A percentile compares a stretch with the other conserved stretches of the same genome.
phyloP scores from a whole-genome alignment of 306 rosid species.

The Dryas alaskensis region DNA sequence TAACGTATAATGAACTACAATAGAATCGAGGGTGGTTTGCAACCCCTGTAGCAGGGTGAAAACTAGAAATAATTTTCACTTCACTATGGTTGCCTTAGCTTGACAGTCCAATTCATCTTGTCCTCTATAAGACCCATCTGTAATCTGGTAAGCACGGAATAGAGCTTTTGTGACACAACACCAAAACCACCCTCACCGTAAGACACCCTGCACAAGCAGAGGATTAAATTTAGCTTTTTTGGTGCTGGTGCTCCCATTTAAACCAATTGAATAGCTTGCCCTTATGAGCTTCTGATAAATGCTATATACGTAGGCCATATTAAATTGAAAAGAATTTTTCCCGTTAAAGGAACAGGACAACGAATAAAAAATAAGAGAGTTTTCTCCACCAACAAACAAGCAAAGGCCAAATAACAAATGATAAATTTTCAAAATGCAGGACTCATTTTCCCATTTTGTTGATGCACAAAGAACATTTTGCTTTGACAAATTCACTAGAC shows the following conservation, averaged over 20 bases:
- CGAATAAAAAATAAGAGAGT: neutral
- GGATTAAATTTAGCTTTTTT: conserved; percentile 1
- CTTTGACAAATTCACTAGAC: neutral
- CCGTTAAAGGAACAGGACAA: neutral
- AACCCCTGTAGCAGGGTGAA: neutral
- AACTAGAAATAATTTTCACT: neutral
- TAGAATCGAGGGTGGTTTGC: neutral
- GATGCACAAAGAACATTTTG: conserved; percentile 19
- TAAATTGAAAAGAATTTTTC: neutral
- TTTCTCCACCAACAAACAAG: neutral
- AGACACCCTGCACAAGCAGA: conserved; percentile 49
- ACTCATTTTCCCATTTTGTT: neutral
- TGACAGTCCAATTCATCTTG: conserved; percentile 86
- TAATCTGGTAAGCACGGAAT: conserved; percentile 70
- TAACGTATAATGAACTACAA: neutral
- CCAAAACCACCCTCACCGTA: conserved; percentile 66
- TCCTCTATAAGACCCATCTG: conserved; percentile 93
- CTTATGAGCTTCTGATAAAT: neutral
- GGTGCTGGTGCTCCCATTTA: neutral
- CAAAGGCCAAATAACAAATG: neutral
- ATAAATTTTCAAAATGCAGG: neutral
- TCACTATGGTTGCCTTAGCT: conserved; percentile 41
- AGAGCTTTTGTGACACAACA: conserved; percentile 73
- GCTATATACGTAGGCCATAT: neutral
- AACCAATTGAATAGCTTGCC: neutral